phyloP scores from a whole-genome alignment of 73 alveolate species.

The Paramecium bursaria region DNA sequence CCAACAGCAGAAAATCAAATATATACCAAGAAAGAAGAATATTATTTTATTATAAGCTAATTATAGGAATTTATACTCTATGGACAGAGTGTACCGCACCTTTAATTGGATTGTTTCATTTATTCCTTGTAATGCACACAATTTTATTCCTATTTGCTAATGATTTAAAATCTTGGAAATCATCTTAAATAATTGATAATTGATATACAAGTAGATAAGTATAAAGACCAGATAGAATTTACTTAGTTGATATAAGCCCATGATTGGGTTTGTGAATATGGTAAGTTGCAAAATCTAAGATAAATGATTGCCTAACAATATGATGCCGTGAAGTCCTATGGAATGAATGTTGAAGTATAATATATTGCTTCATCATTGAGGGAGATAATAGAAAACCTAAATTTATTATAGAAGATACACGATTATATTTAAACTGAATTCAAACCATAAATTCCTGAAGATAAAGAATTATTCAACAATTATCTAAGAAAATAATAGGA shows the following conservation, averaged over 20 bases:
- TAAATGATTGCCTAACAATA: conserved; percentile 15
- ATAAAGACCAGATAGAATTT: too few species aligned
- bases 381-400: conserved; percentile 24
- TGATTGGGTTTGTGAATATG: not conserved
- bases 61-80: conserved; percentile 21
- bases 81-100: not conserved
- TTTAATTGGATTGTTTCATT: conserved; percentile 31
- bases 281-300: not conserved
- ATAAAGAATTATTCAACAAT: conserved; percentile 2
- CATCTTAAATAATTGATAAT: not conserved
- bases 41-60: conserved; percentile 10
- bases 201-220: not conserved
- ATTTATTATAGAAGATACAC: not conserved
- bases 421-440: conserved; percentile 16
- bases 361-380: conserved; percentile 4
- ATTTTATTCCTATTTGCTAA: conserved; percentile 41
- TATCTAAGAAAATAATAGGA: not conserved
- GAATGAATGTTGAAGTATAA: not conserved
- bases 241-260: too few species aligned
- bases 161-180: not conserved
- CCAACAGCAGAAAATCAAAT: not conserved
- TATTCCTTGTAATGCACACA: conserved; percentile 13
- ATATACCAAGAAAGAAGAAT: conserved; percentile 40
- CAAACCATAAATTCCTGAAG: not conserved
- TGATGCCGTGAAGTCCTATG: not conserved